Conservation (phyloP, 371 early-diverging fungal species). For the Mucor sp. region DNA sequence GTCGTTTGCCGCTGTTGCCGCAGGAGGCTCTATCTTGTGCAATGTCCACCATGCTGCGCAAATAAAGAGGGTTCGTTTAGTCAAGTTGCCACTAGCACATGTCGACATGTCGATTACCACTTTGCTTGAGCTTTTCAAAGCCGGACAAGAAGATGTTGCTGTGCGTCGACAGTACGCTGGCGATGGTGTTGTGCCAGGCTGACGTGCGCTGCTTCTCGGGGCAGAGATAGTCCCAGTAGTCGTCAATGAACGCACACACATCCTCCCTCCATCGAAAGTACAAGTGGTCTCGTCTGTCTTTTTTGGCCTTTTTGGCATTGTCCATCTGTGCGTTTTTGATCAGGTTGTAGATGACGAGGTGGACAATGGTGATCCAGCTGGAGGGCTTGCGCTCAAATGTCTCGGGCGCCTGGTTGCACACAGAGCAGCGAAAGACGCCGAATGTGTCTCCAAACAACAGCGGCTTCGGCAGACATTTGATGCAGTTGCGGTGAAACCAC, state of each 20-base stretch:
- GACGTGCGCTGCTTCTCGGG: constrained; percentile 69
- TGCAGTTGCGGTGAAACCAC: constrained; percentile 59
- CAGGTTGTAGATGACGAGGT: constrained; percentile 75
- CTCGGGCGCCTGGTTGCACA: constrained; percentile 22
- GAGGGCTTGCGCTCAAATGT: constrained; percentile 50
- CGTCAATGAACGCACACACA: constrained; percentile 78
- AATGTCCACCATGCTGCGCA: constrained; percentile 66
- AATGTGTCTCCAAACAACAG: constrained; percentile 29
- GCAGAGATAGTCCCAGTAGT: constrained; percentile 74
- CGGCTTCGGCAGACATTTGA: constrained; percentile 21
- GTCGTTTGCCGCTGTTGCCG: constrained; percentile 6
- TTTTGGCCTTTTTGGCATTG: constrained; percentile 29
- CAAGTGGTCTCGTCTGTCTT: constrained; percentile 57
- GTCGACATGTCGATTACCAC: constrained; percentile 25
- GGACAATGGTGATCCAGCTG: constrained; percentile 77
- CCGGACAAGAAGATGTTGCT: constrained; percentile 77
- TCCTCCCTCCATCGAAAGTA: constrained; percentile 85
- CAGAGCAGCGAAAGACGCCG: constrained; percentile 22
- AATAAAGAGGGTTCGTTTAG: not conserved
- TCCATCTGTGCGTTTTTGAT: constrained; percentile 40
- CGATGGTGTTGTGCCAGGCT: constrained; percentile 80
- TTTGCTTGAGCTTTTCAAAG: constrained; percentile 60
- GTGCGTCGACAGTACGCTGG: constrained; percentile 81
- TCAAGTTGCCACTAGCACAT: not conserved
- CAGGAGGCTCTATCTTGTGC: constrained; percentile 50